A percentile compares a stretch with the other conserved stretches of the same genome.
phyloP scores from a whole-genome alignment of 2,329 filamentous ascomycete species.

The Verticillium zaregamsianum region DNA sequence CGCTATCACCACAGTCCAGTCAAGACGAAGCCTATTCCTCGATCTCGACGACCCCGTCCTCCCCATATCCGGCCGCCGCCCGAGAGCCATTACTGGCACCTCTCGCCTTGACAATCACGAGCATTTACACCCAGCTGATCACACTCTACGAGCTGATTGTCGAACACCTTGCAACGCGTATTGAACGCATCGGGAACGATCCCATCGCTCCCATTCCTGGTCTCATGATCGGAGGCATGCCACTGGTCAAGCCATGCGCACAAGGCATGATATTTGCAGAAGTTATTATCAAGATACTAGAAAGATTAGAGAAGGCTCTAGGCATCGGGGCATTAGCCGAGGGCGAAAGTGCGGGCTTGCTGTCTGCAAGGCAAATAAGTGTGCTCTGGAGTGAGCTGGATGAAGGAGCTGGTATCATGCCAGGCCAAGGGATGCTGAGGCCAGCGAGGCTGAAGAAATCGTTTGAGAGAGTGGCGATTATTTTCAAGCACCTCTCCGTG shows the following conservation, averaged over 20 bases:
- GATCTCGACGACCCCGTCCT: not conserved
- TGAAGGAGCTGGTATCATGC: not conserved
- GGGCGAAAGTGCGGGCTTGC: not conserved
- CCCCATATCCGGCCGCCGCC: not conserved
- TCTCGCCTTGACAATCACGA: not conserved
- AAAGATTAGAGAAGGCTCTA: not conserved
- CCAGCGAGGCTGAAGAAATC: not conserved
- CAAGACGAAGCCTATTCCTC: not conserved
- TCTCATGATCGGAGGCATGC: not conserved
- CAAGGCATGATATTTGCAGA: not conserved
- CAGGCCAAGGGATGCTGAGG: not conserved
- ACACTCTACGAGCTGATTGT: conserved; percentile 14
- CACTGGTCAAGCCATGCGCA: not conserved
- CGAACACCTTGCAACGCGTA: not conserved
- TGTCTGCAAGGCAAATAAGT: not conserved
- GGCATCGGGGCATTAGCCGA: not conserved
- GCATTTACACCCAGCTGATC: conserved; percentile 4
- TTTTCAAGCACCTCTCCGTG: not conserved
- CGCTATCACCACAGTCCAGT: not conserved
- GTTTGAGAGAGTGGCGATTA: not conserved
- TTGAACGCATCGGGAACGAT: not conserved
- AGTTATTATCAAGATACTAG: not conserved
- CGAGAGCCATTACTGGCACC: not conserved
- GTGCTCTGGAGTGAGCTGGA: not conserved
- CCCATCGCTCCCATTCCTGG: not conserved